These are phyloP conservation scores for Phoma sp. DNA, from an alignment of 2,329 filamentous ascomycete genomes.

Conservation along the genomic window DNA sequence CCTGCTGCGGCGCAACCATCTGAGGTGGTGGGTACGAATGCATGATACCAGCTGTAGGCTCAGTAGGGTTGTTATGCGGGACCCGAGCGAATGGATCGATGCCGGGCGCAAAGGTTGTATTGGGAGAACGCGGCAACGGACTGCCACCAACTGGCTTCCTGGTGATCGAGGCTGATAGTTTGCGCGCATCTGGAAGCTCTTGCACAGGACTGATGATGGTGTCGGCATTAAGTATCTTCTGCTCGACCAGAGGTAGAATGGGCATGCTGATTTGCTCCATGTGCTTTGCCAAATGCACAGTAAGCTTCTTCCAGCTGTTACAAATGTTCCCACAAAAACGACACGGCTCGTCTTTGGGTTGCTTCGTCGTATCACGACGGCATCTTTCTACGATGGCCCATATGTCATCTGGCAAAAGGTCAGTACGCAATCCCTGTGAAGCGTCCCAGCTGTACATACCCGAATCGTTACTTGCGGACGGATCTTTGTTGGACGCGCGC, in stretches of 20 bases:
- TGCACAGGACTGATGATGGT: slow-evolving; percentile 48
- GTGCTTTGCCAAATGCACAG: slow-evolving; percentile 90
- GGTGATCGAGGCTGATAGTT: slow-evolving; percentile 36
- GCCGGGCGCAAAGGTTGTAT: slow-evolving; percentile 39
- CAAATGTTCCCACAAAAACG: slow-evolving; percentile 84
- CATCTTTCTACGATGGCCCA: slow-evolving; percentile 82
- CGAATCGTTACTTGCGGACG: slow-evolving; percentile 30
- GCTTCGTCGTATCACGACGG: slow-evolving; percentile 69
- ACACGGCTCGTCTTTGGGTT: slow-evolving; percentile 78
- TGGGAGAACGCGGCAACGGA: slow-evolving; percentile 38
- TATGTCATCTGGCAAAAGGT: slow-evolving; percentile 61
- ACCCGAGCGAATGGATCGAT: slow-evolving; percentile 40
- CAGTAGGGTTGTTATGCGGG: slow-evolving; percentile 31
- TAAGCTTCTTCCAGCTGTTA: slow-evolving; percentile 88
- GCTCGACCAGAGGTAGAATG: slow-evolving; percentile 61
- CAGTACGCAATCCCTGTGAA: slow-evolving; percentile 9
- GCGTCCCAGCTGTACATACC: slow-evolving; percentile 21
- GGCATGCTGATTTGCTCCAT: slow-evolving; percentile 92
- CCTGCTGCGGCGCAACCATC: slow-evolving; percentile 30
- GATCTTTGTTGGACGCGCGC: slow-evolving; percentile 49
- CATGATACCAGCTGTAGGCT: slow-evolving; percentile 36
- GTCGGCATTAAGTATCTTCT: slow-evolving; percentile 47
- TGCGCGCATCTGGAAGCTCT: slow-evolving; percentile 43
- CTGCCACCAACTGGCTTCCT: slow-evolving; percentile 35
- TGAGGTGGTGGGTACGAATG: slow-evolving; percentile 50